phyloP scores from a whole-genome alignment of 2,329 filamentous ascomycete genomes.

The Penicillium sp. region DNA sequence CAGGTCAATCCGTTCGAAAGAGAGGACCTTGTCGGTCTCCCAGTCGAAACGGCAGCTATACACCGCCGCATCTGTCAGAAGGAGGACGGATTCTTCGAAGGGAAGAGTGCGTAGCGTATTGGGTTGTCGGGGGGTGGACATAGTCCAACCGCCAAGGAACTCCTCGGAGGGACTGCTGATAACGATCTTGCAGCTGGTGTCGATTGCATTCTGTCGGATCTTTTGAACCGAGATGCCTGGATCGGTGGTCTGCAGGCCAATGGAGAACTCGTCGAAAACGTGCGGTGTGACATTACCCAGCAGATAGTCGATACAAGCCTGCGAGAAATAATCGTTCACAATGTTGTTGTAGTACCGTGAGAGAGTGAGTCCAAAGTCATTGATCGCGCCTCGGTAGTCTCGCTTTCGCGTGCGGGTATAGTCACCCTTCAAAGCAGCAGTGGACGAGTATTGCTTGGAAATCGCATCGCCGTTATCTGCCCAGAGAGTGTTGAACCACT shows the following conservation, averaged over 20 bases:
- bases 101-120: conserved; percentile 70
- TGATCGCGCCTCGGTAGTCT: conserved; percentile 86
- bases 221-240: conserved; percentile 83
- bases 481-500: conserved; percentile 97
- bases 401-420: conserved; percentile 90
- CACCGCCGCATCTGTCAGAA: conserved; percentile 80
- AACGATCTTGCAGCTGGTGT: conserved; percentile 82
- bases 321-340: conserved; percentile 96
- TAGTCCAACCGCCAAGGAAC: conserved; percentile 83
- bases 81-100: conserved; percentile 83
- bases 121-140: conserved; percentile 72
- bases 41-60: conserved; percentile 94
- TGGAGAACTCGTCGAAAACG: conserved; percentile 92
- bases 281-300: conserved; percentile 81
- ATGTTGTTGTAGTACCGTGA: conserved; percentile 78
- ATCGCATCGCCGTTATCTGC: conserved; percentile 97
- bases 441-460: conserved; percentile 93
- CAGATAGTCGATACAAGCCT: conserved; percentile 91
- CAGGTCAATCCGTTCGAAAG: conserved; percentile 83
- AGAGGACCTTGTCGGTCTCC: conserved; percentile 90
- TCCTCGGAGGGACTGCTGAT: conserved; percentile 82
- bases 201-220: conserved; percentile 84
- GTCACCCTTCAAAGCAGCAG: conserved; percentile 92
- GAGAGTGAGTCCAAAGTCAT: conserved; percentile 85
- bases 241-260: conserved; percentile 88